Conservation (phyloP, 768 basidiomycete species). For the Leccinum obscurum region DNA sequence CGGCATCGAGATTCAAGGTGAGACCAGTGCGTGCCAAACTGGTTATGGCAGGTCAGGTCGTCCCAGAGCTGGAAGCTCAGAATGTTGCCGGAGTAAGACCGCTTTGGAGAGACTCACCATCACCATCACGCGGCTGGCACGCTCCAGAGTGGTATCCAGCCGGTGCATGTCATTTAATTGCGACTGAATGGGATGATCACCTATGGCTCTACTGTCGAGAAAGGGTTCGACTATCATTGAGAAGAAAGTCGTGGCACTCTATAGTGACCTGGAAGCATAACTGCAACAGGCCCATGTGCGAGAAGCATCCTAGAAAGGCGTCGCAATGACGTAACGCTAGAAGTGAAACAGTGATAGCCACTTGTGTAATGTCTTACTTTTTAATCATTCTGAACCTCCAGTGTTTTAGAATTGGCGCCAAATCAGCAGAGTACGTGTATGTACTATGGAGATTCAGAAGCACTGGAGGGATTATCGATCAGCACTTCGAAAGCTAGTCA, state of each 20-base stretch:
- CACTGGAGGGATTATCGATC: neutral
- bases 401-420: slow-evolving; percentile 2
- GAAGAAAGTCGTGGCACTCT: neutral
- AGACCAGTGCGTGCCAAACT: slow-evolving; percentile 12
- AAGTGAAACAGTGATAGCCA: neutral
- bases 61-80: slow-evolving; percentile 2
- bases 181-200: neutral
- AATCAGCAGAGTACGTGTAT: neutral
- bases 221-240: neutral
- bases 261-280: neutral
- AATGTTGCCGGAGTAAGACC: neutral
- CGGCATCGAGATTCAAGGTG: slow-evolving; percentile 14
- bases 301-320: neutral
- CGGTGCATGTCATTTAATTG: neutral
- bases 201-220: neutral
- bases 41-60: slow-evolving; percentile 8
- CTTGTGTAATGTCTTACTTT: slow-evolving; percentile 6
- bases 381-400: neutral
- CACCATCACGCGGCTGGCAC: neutral
- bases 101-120: neutral
- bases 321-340: neutral
- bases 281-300: neutral
- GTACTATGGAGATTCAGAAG: neutral
- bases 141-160: neutral
- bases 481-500: neutral